Base-by-base conservation (phyloP, 2,329 filamentous ascomycete genomes). In the Paracamarosporium sp. region DNA sequence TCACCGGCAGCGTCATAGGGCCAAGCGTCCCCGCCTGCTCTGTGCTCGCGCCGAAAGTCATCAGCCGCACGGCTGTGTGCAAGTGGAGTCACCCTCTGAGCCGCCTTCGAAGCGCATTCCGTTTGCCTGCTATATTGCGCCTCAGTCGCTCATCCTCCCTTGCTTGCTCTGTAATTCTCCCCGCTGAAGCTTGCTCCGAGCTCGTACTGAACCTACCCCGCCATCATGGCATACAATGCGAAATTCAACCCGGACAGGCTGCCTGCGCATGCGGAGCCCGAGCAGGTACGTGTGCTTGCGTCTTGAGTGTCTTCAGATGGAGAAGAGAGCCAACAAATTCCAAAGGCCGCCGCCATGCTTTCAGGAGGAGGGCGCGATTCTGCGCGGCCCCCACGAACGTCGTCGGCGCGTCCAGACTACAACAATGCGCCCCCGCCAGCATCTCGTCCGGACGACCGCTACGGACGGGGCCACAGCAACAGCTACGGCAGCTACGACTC, bases 171-270 rank as follows among this genome's bases (percentile, higher is more conserved):
- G 38, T 22, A 25, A 22, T 9, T 17, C 40, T 31, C 12, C 25
- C 55, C 53, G 44, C 31, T 54, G 28, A 20, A 36, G 28, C 20
- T 28, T 45, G 43, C 30, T 43, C 30, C 56, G 59, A 51, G 50
- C 17, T 46, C 56, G 50, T 22, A 30, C 33, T 33, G 36, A 13
- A 44, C 15, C 24, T 44, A 47, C 45, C 50, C 53, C 55, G 53
- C 45, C 60, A 31, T 60, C 60, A 98, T 98, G 94, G 94, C 94
- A 55, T 98, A 98, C 84, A 96, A 96, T 80, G 88, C 88, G 77
- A 87, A 90, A 55, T 95, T 93, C 82, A 96, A 99, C 78, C 93
- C 93, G 31, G 94, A 99, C 82, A 91, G 93, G 75, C 87, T 99
- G 63, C 94, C 94, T 74, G 92, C 92, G 90, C 90, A 92, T 74